Evolutionary conservation across 371 early-diverging fungal genomes (phyloP).

Genomic region (Mucor mucedo): DNA sequence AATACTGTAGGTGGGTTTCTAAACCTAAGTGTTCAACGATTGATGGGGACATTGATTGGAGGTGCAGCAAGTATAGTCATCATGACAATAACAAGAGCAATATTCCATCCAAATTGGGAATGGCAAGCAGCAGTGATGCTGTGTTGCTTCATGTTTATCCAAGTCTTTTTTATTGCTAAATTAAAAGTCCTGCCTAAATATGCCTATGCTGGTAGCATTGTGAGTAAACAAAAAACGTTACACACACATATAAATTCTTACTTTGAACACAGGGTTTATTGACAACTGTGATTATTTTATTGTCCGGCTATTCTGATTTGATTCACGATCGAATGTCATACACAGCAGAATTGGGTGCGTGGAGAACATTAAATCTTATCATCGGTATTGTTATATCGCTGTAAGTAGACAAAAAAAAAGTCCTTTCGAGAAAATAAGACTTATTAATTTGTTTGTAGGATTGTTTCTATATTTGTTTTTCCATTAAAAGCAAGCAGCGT

Average conservation of each 20-base stretch:
- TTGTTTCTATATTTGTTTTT: constrained; percentile 38
- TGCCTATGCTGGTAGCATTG: constrained; percentile 45
- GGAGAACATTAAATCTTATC: constrained; percentile 41
- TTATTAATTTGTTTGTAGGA: constrained; percentile 8
- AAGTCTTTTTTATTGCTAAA: constrained; percentile 43
- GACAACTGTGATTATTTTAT: constrained; percentile 38
- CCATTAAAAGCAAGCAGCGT: constrained; percentile 38
- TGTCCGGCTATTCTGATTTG: constrained; percentile 41
- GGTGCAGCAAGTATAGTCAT: constrained; percentile 36
- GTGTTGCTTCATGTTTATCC: constrained; percentile 35
- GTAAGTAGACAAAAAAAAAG: constrained; percentile 24
- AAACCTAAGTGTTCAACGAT: constrained; percentile 36
- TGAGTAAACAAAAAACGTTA: constrained; percentile 16
- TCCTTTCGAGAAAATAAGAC: neutral
- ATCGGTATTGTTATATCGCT: constrained; percentile 43
- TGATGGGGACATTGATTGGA: constrained; percentile 42
- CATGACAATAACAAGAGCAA: constrained; percentile 38
- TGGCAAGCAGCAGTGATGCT: constrained; percentile 34
- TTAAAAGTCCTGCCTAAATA: constrained; percentile 37
- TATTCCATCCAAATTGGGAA: constrained; percentile 37
- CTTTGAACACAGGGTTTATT: constrained; percentile 30
- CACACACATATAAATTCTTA: neutral
- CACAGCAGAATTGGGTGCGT: constrained; percentile 32
- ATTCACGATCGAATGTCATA: constrained; percentile 34
- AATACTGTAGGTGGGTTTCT: constrained; percentile 45